Percentiles rank a stretch among this genome's conserved stretches.
phyloP scores from a whole-genome alignment of 352 stramenopile species.

The Pythium utonaiense region DNA sequence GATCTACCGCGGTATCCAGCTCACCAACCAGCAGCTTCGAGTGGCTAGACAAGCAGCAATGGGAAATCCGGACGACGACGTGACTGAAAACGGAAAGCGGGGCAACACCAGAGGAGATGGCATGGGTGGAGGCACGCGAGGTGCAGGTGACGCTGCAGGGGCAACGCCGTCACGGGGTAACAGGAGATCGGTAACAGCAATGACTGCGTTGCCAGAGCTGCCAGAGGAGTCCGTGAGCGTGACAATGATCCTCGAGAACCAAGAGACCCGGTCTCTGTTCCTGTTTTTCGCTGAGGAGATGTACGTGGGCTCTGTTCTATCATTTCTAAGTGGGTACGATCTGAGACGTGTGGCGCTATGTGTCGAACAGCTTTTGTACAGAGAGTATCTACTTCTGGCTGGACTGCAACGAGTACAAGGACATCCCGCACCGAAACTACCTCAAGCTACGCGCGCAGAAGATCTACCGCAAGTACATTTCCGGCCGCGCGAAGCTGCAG shows the following conservation, averaged over 20 bases:
- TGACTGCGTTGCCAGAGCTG: conserved; percentile 11
- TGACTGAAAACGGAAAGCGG: neutral
- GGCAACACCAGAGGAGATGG: neutral
- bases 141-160: neutral
- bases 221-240: conserved; percentile 45
- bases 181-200: neutral
- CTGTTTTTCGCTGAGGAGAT: conserved; percentile 78
- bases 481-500: conserved; percentile 53
- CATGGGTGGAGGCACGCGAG: neutral
- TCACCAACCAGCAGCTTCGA: conserved; percentile 26
- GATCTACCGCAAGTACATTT: conserved; percentile 81
- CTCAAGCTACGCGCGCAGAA: conserved; percentile 74
- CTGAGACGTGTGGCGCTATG: neutral
- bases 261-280: conserved; percentile 59
- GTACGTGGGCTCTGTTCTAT: conserved; percentile 31
- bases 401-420: conserved; percentile 80
- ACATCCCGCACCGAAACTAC: conserved; percentile 70
- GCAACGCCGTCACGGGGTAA: neutral
- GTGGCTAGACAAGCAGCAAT: conserved; percentile 7
- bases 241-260: conserved; percentile 55
- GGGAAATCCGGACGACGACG: neutral
- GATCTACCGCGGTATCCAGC: conserved; percentile 54
- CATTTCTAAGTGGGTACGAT: neutral
- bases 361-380: conserved; percentile 53
- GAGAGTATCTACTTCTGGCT: conserved; percentile 86